Percentiles rank a stretch among this genome's conserved stretches.
Conservation (phyloP, 2,329 filamentous ascomycete genomes). For the Xylariaceae sp. region DNA sequence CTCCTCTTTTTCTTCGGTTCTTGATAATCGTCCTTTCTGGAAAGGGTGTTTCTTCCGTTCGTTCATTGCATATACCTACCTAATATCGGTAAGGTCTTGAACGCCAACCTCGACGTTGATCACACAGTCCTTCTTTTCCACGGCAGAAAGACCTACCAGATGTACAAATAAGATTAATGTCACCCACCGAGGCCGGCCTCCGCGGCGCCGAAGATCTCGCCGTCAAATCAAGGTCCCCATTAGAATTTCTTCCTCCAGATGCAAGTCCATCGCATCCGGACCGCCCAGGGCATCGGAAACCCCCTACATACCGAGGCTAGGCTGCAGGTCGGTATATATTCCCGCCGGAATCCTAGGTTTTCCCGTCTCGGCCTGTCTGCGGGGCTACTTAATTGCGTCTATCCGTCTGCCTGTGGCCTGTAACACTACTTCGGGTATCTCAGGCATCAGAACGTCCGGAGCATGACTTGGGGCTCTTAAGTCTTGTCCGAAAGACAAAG, state of each 20-base stretch:
- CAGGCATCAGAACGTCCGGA: too few relatives aligned
- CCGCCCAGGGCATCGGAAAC: conserved; percentile 60
- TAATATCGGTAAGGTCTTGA: too few relatives aligned
- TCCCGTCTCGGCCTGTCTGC: too few relatives aligned
- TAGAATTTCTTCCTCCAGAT: conserved; percentile 66
- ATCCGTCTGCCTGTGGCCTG: too few relatives aligned
- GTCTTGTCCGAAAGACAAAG: too few relatives aligned
- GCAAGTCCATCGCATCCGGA: conserved; percentile 61
- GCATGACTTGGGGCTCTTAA: too few relatives aligned
- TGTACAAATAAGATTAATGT: conserved; percentile 16
- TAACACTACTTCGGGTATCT: too few relatives aligned
- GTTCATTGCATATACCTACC: neutral
- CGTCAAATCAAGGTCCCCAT: conserved; percentile 66
- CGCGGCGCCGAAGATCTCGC: conserved; percentile 56
- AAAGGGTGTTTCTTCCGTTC: conserved; percentile 19
- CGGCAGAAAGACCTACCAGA: neutral
- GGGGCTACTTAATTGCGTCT: too few relatives aligned
- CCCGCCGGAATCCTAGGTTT: too few relatives aligned
- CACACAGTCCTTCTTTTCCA: conserved; percentile 12
- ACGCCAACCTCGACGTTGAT: too few relatives aligned
- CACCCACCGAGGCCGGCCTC: conserved; percentile 63
- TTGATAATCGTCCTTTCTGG: conserved; percentile 23
- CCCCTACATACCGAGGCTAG: conserved; percentile 54
- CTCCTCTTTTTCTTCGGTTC: conserved; percentile 13
- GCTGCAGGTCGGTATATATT: conserved; percentile 55